Evolutionary conservation across 352 stramenopile genomes (phyloP).

Genomic region (Globisporangium perplexum): DNA sequence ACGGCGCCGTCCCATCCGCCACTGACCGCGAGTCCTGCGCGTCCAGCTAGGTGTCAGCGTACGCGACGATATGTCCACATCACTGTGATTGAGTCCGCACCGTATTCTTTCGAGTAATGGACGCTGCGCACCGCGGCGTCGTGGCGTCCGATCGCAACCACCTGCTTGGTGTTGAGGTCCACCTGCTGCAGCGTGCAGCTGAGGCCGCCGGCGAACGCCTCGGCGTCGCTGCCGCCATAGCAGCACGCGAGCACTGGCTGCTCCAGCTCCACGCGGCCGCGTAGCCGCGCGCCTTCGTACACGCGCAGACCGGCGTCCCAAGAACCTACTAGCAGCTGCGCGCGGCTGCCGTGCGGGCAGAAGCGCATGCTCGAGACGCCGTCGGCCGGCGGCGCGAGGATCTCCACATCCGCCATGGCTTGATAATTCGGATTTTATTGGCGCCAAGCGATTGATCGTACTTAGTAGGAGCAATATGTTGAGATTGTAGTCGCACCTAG

Average conservation of each 20-base stretch:
- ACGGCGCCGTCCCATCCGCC: slow-evolving; percentile 65
- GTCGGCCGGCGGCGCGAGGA: slow-evolving; percentile 74
- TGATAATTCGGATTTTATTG: too few relatives aligned
- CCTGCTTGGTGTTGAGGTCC: slow-evolving; percentile 41
- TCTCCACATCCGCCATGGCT: slow-evolving; percentile 34
- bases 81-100: background rate
- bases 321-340: slow-evolving; percentile 63
- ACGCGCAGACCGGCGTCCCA: slow-evolving; percentile 75
- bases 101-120: slow-evolving; percentile 50
- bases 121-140: slow-evolving; percentile 44
- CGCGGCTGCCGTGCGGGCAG: slow-evolving; percentile 30
- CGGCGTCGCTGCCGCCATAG: slow-evolving; percentile 49
- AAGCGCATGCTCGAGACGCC: slow-evolving; percentile 83
- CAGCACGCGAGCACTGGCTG: slow-evolving; percentile 62
- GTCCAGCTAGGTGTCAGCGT: background rate
- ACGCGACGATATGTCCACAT: background rate
- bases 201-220: slow-evolving; percentile 71
- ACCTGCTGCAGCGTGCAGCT: slow-evolving; percentile 57
- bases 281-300: slow-evolving; percentile 55
- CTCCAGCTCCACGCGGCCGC: slow-evolving; percentile 62
- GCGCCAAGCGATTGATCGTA: too few relatives aligned
- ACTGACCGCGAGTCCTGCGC: slow-evolving; percentile 37
- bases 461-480: too few relatives aligned
- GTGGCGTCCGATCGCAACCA: slow-evolving; percentile 33
- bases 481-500: too few relatives aligned